phyloP scores from a whole-genome alignment of 306 rosid species.

The Geum urbanum region DNA sequence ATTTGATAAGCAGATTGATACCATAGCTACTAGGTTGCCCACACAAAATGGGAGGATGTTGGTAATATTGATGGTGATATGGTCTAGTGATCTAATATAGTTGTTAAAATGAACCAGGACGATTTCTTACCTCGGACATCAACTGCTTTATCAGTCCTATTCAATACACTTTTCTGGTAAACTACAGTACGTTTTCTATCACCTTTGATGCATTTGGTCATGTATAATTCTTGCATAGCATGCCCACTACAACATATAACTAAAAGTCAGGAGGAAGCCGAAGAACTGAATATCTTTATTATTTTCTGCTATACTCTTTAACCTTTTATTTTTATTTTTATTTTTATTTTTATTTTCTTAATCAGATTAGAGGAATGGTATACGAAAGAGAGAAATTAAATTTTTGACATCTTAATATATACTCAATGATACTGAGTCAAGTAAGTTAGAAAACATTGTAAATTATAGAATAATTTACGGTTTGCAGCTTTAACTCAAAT shows the following conservation, averaged over 20 bases:
- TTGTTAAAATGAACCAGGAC: slow-evolving; percentile 51
- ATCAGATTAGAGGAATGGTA: background rate
- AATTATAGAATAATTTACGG: too few relatives aligned
- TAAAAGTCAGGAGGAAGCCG: slow-evolving; percentile 7
- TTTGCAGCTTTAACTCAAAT: too few relatives aligned
- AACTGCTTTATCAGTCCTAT: slow-evolving; percentile 59
- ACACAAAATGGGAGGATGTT: background rate
- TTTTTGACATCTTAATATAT: background rate
- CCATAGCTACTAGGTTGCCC: background rate
- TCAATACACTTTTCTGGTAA: slow-evolving; percentile 85
- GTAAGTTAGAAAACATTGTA: too few relatives aligned
- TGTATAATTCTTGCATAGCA: slow-evolving; percentile 17
- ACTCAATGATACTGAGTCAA: background rate
- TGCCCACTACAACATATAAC: slow-evolving; percentile 11
- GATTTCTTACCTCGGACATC: slow-evolving; percentile 94
- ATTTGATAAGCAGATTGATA: background rate
- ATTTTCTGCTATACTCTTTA: background rate
- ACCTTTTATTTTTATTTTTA: background rate
- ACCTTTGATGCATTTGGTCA: slow-evolving; percentile 14
- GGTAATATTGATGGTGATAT: slow-evolving; percentile 6
- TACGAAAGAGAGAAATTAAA: background rate
- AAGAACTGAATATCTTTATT: background rate
- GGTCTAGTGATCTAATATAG: slow-evolving; percentile 21
- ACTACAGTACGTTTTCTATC: slow-evolving; percentile 23
- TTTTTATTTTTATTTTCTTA: background rate